These are phyloP conservation scores for Tolypocladium capitatum DNA, from an alignment of 2,329 filamentous ascomycete genomes.

Conservation along the genomic window DNA sequence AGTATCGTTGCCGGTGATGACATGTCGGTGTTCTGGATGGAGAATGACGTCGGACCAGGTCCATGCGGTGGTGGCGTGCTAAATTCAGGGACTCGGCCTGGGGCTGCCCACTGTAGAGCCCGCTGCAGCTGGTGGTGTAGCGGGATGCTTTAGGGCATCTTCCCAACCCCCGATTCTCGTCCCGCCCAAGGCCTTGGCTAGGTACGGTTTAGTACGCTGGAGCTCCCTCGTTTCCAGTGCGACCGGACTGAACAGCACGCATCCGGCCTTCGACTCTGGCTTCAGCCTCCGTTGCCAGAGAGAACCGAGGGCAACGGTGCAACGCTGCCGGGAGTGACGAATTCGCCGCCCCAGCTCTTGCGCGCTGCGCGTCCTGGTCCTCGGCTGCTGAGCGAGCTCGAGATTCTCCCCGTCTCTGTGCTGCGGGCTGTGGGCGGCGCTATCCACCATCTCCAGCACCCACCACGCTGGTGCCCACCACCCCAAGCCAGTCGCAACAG, in stretches of 20 bases:
- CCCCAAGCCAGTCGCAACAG: conserved; percentile 5
- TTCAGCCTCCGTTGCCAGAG: neutral
- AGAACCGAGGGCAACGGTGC: neutral
- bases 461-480: conserved; percentile 4
- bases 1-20: too few relatives aligned
- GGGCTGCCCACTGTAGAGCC: neutral
- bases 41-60: neutral
- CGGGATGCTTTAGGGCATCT: neutral
- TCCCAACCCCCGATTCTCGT: neutral
- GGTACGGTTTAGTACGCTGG: too few relatives aligned
- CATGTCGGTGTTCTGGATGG: neutral
- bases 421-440: neutral
- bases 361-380: neutral
- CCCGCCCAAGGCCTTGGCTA: too few relatives aligned
- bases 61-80: neutral
- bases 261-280: neutral
- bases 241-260: neutral
- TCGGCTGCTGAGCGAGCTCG: neutral
- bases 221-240: neutral
- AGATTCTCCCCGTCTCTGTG: neutral
- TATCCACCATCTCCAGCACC: neutral
- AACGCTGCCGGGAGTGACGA: neutral
- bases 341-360: neutral
- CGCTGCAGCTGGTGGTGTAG: neutral
- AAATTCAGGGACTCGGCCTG: neutral